Base-by-base conservation (phyloP, 257 asterid genomes). In the Voacanga thouarsii region DNA sequence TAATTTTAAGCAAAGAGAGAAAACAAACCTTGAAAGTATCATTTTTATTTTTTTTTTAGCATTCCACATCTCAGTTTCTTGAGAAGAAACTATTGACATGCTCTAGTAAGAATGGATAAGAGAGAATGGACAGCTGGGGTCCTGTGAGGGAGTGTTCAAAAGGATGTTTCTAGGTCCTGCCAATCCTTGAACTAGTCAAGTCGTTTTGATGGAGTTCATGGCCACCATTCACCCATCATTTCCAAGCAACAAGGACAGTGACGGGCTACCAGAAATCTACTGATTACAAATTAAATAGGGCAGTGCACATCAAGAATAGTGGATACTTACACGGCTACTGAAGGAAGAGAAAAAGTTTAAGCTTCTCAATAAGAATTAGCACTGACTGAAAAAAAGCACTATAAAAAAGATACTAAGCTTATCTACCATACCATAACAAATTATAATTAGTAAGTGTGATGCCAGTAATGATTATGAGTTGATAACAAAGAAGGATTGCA, bases 321-420 rank as follows among this genome's bases (percentile, higher is more conserved):
- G 81, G 77, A 57, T 57, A 47, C 55, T 71, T 78, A 47, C 33
- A 71, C 18, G 33, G 30, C 60, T 12, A 49, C 41, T 68, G 28
- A 71, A 71, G 77, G 19, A 60, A 68, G 55, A 71, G 77, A 60
- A 45, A 67, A 55, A 37, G 65, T 78, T 59, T 69, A 75, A 71
- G 81, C 74, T 73, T 79, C 47, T 47, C 26, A 41, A 79, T 55
- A 74, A 64, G 75, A 44, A 73, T 63, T 79, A 73, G 75, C 69
- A 65, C 60, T 51, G 50, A 55, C 57, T 63, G 39, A 28, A n/a
- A 56, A 24, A 33, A 66, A 59, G n/a, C 65, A 65, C 69, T 23
- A 41, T 23, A 45, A 47, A 79, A 69, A 63, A 16, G 49, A 49
- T 50, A 72, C 50, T 59, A 72, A 24, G 63, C 59, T 61, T 18